Conservation (phyloP, 2,329 filamentous ascomycete genomes). For the Emergomyces pasteurianus region DNA sequence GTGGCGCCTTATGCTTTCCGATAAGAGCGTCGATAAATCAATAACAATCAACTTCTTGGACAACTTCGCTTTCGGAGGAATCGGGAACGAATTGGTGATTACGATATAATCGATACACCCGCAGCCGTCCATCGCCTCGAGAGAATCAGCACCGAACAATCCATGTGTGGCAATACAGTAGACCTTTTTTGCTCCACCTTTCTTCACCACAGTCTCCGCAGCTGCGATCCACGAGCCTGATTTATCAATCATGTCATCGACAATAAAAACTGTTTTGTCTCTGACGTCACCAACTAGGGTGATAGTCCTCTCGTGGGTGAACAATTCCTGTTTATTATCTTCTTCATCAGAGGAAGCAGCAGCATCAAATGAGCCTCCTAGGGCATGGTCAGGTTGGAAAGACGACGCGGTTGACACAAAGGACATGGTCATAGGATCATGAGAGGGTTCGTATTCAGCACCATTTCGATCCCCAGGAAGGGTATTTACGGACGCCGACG, state of each 20-base stretch:
- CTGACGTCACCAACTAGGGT: slow-evolving; percentile 94
- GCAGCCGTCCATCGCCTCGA: slow-evolving; percentile 83
- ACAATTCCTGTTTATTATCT: slow-evolving; percentile 48
- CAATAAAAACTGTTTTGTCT: slow-evolving; percentile 78
- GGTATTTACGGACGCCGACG: slow-evolving; percentile 36
- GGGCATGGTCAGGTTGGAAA: slow-evolving; percentile 53
- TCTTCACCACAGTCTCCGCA: slow-evolving; percentile 90
- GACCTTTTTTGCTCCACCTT: slow-evolving; percentile 80
- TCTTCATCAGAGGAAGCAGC: slow-evolving; percentile 89
- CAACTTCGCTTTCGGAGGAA: slow-evolving; percentile 58
- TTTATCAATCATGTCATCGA: slow-evolving; percentile 99
- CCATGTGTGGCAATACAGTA: slow-evolving; percentile 98
- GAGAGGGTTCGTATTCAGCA: slow-evolving; percentile 43
- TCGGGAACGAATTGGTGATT: slow-evolving; percentile 95
- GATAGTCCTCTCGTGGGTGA: slow-evolving; percentile 82
- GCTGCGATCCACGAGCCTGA: slow-evolving; percentile 93
- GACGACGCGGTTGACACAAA: slow-evolving; percentile 72
- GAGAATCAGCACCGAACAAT: slow-evolving; percentile 78
- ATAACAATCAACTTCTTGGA: slow-evolving; percentile 79
- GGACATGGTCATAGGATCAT: slow-evolving; percentile 76
- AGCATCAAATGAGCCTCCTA: slow-evolving; percentile 76
- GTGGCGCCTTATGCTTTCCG: slow-evolving; percentile 89
- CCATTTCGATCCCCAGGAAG: slow-evolving; percentile 37
- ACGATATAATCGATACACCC: slow-evolving; percentile 89
- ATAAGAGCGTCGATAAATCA: slow-evolving; percentile 74